Percentiles rank a stretch among this genome's conserved stretches.
phyloP scores from a whole-genome alignment of 140 eudicot species.

The Senecio squalidus region DNA sequence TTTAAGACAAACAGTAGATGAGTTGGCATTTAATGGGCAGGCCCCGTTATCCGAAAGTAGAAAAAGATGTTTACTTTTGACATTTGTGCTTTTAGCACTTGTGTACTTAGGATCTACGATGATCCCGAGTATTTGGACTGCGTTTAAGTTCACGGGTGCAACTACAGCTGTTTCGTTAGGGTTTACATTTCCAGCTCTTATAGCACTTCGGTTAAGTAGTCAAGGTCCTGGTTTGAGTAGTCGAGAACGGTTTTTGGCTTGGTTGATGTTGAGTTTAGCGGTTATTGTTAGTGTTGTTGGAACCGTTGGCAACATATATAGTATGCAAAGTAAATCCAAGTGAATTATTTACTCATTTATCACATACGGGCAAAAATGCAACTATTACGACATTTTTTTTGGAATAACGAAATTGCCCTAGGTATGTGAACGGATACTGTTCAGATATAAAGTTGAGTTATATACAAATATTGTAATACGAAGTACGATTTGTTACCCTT shows the following conservation, averaged over 20 bases:
- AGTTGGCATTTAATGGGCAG: slow-evolving; percentile 51
- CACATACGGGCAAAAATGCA: background rate
- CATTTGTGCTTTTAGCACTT: slow-evolving; percentile 55
- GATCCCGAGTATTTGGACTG: slow-evolving; percentile 97
- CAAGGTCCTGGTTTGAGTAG: slow-evolving; percentile 51
- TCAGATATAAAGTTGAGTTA: background rate
- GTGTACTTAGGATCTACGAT: slow-evolving; percentile 75
- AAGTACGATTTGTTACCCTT: slow-evolving; percentile 13
- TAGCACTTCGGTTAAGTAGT: slow-evolving; percentile 72
- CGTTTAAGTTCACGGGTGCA: slow-evolving; percentile 95
- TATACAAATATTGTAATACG: slow-evolving; percentile 15
- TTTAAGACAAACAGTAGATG: slow-evolving; percentile 77
- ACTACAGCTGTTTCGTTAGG: slow-evolving; percentile 97
- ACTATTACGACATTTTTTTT: background rate
- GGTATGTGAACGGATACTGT: background rate
- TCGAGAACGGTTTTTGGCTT: slow-evolving; percentile 57
- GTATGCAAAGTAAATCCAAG: slow-evolving; percentile 43
- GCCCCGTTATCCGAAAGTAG: slow-evolving; percentile 75
- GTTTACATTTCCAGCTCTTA: slow-evolving; percentile 79
- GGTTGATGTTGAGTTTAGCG: slow-evolving; percentile 82
- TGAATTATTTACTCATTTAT: slow-evolving; percentile 21
- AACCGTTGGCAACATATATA: slow-evolving; percentile 69
- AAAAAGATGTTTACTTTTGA: slow-evolving; percentile 61
- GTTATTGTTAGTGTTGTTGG: slow-evolving; percentile 73
- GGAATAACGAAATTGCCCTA: slow-evolving; percentile 10